phyloP scores from a whole-genome alignment of 2,329 filamentous ascomycete genomes.

The Rutstroemia sydowiana region DNA sequence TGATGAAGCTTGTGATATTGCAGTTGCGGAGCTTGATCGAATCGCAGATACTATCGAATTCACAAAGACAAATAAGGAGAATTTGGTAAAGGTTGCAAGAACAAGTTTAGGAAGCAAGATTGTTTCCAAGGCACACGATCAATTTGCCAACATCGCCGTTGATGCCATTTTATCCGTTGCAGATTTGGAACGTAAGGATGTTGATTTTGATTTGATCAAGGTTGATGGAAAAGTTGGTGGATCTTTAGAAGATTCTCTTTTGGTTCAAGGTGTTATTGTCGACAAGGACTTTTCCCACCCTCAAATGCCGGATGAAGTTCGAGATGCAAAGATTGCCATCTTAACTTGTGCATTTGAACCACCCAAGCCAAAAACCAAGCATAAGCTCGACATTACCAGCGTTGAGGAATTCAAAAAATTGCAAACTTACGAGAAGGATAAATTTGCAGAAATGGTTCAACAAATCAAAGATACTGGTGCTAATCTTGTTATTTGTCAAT shows the following conservation, averaged over 20 bases:
- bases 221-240: slow-evolving; percentile 98
- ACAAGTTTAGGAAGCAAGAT: slow-evolving; percentile 98
- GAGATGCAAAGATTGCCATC: slow-evolving; percentile 94
- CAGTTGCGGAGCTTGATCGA: slow-evolving; percentile 82
- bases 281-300: slow-evolving; percentile 99
- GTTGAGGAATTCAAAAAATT: slow-evolving; percentile 98
- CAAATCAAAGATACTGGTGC: slow-evolving; percentile 97
- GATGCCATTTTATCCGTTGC: slow-evolving; percentile 95
- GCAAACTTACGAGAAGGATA: slow-evolving; percentile 89
- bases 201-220: slow-evolving; percentile 99
- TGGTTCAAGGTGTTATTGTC: slow-evolving; percentile 96
- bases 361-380: slow-evolving; percentile 99
- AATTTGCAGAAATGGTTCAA: slow-evolving; percentile 97
- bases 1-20: slow-evolving; percentile 95
- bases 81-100: slow-evolving; percentile 89
- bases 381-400: slow-evolving; percentile 94
- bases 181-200: slow-evolving; percentile 90
- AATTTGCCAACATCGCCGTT: slow-evolving; percentile 94
- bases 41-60: slow-evolving; percentile 92
- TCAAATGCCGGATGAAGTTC: slow-evolving; percentile 95
- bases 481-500: slow-evolving; percentile 97
- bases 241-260: slow-evolving; percentile 81
- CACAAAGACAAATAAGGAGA: slow-evolving; percentile 68
- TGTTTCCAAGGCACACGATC: slow-evolving; percentile 96
- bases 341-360: slow-evolving; percentile 97